Percentiles rank a stretch among this genome's conserved stretches.
These are phyloP conservation scores for Silene latifolia DNA, from an alignment of 148 eudicot species.

Conservation along the genomic window DNA sequence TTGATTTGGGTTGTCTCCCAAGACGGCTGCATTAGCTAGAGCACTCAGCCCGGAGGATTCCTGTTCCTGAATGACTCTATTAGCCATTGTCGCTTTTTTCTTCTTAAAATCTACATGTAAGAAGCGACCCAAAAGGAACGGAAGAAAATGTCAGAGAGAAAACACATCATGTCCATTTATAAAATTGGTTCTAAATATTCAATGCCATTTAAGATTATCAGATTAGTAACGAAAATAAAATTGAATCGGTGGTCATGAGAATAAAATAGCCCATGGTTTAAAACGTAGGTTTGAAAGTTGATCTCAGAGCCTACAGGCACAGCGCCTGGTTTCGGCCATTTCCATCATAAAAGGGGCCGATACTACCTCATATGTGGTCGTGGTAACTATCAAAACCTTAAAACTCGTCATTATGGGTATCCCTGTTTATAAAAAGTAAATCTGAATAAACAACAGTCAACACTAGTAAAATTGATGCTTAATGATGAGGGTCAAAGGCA, in stretches of 20 bases:
- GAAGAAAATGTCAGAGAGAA: background rate
- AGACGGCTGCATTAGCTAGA: conserved; percentile 39
- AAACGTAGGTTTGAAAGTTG: background rate
- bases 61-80: conserved; percentile 40
- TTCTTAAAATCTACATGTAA: conserved; percentile 45
- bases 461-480: background rate
- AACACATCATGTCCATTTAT: too few relatives aligned
- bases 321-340: background rate
- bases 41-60: conserved; percentile 45
- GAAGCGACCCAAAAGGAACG: conserved; percentile 7
- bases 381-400: background rate
- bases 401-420: background rate
- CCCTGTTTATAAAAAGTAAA: background rate
- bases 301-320: background rate
- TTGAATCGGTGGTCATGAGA: too few relatives aligned
- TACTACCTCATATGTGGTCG: background rate
- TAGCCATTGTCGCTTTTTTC: conserved; percentile 34
- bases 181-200: too few relatives aligned
- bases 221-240: too few relatives aligned
- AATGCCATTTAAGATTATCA: too few relatives aligned
- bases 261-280: background rate
- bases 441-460: background rate
- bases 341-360: background rate
- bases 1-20: conserved; percentile 37
- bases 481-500: background rate